These are phyloP conservation scores for Taiwanofungus camphoratus DNA, from an alignment of 1,284 basidiomycete genomes.

Conservation along the genomic window DNA sequence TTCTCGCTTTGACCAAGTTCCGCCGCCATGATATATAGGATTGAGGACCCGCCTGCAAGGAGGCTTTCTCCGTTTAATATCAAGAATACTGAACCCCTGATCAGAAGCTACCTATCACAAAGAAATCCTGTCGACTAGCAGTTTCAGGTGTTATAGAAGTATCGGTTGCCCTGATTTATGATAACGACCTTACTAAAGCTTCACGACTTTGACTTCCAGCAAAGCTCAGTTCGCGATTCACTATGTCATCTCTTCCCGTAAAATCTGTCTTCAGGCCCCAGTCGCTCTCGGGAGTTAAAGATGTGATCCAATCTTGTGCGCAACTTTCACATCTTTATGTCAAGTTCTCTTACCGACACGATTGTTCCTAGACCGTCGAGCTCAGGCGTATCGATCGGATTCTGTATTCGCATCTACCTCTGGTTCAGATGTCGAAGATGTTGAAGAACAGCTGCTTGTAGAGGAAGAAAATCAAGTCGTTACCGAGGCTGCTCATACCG, in stretches of 20 bases:
- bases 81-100: too few species aligned
- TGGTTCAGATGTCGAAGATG: slow-evolving; percentile 32
- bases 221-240: too few species aligned
- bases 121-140: too few species aligned
- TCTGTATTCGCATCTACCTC: slow-evolving; percentile 47
- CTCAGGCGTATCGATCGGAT: slow-evolving; percentile 56
- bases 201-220: too few species aligned
- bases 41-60: too few species aligned
- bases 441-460: slow-evolving; percentile 28
- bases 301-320: slow-evolving; percentile 44
- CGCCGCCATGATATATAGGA: too few species aligned
- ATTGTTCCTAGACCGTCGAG: slow-evolving; percentile 47
- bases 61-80: too few species aligned
- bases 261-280: slow-evolving; percentile 45
- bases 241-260: slow-evolving; percentile 38
- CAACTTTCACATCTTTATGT: slow-evolving; percentile 31
- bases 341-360: slow-evolving; percentile 9
- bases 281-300: slow-evolving; percentile 46
- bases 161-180: too few species aligned
- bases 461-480: slow-evolving; percentile 34
- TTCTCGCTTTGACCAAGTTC: too few species aligned
- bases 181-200: too few species aligned
- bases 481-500: slow-evolving; percentile 15
- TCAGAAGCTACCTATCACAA: too few species aligned
- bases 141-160: too few species aligned